Evolutionary conservation across 495 filamentous ascomycete genomes (phyloP).

Genomic region (Pyrenopolyporus hunteri): DNA sequence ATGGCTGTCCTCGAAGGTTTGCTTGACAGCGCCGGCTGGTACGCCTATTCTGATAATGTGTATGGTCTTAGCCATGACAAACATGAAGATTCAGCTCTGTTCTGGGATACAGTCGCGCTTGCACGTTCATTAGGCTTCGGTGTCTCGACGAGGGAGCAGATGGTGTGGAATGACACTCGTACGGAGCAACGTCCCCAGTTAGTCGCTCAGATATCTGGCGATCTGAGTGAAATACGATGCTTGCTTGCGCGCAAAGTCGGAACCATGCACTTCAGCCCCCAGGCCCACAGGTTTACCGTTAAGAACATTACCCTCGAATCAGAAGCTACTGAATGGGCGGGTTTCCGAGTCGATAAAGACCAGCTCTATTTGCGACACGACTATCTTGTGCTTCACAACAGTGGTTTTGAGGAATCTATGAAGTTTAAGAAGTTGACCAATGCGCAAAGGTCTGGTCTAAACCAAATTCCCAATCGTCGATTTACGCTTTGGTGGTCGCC

Average conservation of each 20-base stretch:
- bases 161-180: not conserved
- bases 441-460: slow-evolving; percentile 96
- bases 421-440: slow-evolving; percentile 99
- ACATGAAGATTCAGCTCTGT: not conserved
- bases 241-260: not conserved
- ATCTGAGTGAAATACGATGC: not conserved
- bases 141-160: not conserved
- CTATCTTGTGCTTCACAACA: slow-evolving; percentile 53
- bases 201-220: not conserved
- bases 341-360: slow-evolving; percentile 47
- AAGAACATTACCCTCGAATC: slow-evolving; percentile 50
- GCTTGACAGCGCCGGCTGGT: not conserved
- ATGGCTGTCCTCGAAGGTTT: not conserved
- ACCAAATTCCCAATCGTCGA: slow-evolving; percentile 98
- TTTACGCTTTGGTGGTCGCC: slow-evolving; percentile 99
- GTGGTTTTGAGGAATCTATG: slow-evolving; percentile 83
- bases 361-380: slow-evolving; percentile 58
- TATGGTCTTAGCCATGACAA: not conserved
- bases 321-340: slow-evolving; percentile 31
- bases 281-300: slow-evolving; percentile 44
- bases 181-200: not conserved
- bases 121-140: slow-evolving; percentile 1
- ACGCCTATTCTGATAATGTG: not conserved
- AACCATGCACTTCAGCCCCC: not conserved
- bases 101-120: slow-evolving; percentile 4